Conservation (phyloP, 345 rosid species). For the Ailanthus altissimus region DNA sequence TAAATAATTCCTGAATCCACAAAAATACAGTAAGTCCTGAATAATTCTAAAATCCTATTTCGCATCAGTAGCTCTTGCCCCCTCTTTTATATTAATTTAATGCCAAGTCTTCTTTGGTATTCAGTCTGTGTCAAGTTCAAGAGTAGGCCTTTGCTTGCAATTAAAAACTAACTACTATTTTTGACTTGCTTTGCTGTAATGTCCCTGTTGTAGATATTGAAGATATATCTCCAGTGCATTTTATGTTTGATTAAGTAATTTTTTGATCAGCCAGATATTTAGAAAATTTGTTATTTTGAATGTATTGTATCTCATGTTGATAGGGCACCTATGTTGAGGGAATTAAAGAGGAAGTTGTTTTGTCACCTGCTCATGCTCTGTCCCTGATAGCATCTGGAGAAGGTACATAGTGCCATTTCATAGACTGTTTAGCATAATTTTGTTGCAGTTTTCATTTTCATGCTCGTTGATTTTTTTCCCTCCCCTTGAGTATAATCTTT, state of each 20-base stretch:
- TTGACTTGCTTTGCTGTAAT: background rate
- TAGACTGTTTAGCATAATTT: constrained; percentile 6
- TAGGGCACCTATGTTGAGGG: constrained; percentile 92
- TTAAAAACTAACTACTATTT: background rate
- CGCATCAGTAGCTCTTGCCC: background rate
- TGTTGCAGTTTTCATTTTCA: background rate
- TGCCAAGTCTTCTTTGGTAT: background rate
- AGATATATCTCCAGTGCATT: constrained; percentile 15
- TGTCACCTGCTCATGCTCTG: constrained; percentile 96
- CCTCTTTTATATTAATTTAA: no score
- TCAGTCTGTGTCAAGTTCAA: background rate
- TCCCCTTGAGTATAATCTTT: background rate
- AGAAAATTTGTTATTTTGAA: constrained; percentile 19
- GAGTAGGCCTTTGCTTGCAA: background rate
- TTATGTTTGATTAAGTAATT: constrained; percentile 16
- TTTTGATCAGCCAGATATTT: constrained; percentile 4
- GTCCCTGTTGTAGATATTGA: constrained; percentile 4
- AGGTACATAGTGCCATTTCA: constrained; percentile 44
- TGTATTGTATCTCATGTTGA: constrained; percentile 25
- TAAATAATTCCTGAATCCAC: no score
- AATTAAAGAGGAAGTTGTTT: constrained; percentile 92
- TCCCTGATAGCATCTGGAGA: constrained; percentile 97
- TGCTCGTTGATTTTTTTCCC: background rate
- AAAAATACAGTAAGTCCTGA: no score
- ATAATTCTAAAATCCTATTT: no score